A percentile compares a stretch with the other conserved stretches of the same genome.
Conservation (phyloP, 2,329 filamentous ascomycete species). For the Drechmeria coniospora region DNA sequence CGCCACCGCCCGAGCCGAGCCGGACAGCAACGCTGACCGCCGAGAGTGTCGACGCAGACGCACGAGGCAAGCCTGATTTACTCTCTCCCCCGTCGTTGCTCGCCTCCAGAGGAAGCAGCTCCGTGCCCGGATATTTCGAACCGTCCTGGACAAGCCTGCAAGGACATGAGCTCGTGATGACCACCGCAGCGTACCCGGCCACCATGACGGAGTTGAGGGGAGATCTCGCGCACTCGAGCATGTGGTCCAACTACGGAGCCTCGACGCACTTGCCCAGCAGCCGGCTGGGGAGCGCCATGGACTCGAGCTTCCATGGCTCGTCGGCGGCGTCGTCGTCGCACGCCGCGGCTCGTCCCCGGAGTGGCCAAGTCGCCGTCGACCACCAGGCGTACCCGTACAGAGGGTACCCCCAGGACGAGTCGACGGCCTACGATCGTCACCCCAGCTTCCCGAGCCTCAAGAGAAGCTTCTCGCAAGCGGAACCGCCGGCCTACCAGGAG, state of each 20-base stretch:
- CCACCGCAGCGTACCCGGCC: constrained; percentile 43
- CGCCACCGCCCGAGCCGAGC: no score
- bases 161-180: constrained; percentile 42
- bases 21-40: no score
- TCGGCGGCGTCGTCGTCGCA: no score
- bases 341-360: constrained; percentile 33
- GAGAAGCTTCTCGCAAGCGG: constrained; percentile 39
- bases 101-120: background rate
- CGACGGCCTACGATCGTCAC: constrained; percentile 37
- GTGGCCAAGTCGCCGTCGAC: constrained; percentile 32
- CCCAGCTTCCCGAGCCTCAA: constrained; percentile 39
- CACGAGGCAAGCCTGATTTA: no score
- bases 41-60: no score
- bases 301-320: constrained; percentile 30
- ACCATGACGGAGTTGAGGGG: constrained; percentile 49
- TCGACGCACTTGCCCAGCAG: constrained; percentile 37
- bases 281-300: constrained; percentile 34
- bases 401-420: constrained; percentile 39
- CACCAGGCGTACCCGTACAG: constrained; percentile 35
- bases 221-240: constrained; percentile 39
- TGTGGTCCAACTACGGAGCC: constrained; percentile 43
- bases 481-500: constrained; percentile 41
- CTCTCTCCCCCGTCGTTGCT: constrained; percentile 1
- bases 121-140: background rate
- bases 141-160: constrained; percentile 4